Evolutionary conservation across 495 filamentous ascomycete genomes (phyloP).

Genomic region (Neurospora sp.): DNA sequence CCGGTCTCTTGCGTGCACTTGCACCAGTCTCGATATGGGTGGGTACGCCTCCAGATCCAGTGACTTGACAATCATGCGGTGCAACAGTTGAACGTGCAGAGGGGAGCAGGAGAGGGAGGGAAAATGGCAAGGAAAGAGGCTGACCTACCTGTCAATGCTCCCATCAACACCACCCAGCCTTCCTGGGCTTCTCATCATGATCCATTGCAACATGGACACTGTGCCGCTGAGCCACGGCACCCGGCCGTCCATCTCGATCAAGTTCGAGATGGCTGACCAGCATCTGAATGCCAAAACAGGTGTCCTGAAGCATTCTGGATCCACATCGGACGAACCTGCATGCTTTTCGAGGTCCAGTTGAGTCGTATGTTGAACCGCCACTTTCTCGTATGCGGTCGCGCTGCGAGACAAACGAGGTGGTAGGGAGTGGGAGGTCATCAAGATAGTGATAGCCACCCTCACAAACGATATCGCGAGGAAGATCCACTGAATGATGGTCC

Average conservation of each 20-base stretch:
- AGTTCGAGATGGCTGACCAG: conserved; percentile 57
- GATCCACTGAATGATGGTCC: conserved; percentile 58
- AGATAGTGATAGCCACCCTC: conserved; percentile 46
- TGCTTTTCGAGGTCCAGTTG: not conserved
- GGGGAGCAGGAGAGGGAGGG: conserved; percentile 1
- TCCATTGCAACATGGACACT: conserved; percentile 62
- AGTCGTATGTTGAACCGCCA: conserved; percentile 9
- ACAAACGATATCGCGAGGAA: conserved; percentile 56
- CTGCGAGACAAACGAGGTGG: conserved; percentile 30
- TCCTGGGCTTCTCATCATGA: conserved; percentile 60
- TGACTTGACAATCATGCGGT: conserved; percentile 31
- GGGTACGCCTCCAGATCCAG: conserved; percentile 24
- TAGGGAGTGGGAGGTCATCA: conserved; percentile 42
- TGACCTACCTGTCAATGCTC: conserved; percentile 77
- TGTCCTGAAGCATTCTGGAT: conserved; percentile 37
- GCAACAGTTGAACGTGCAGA: conserved; percentile 19
- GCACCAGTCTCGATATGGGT: conserved; percentile 18
- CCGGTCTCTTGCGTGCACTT: conserved; percentile 25
- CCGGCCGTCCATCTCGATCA: conserved; percentile 59
- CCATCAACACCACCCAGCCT: conserved; percentile 63
- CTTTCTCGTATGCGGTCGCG: conserved; percentile 4
- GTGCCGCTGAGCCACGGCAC: conserved; percentile 81
- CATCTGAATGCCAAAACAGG: conserved; percentile 66
- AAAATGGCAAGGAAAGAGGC: conserved; percentile 18
- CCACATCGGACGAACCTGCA: conserved; percentile 3